Base-by-base conservation (phyloP, 2,329 filamentous ascomycete species). In the Grosmannia clavigera region DNA sequence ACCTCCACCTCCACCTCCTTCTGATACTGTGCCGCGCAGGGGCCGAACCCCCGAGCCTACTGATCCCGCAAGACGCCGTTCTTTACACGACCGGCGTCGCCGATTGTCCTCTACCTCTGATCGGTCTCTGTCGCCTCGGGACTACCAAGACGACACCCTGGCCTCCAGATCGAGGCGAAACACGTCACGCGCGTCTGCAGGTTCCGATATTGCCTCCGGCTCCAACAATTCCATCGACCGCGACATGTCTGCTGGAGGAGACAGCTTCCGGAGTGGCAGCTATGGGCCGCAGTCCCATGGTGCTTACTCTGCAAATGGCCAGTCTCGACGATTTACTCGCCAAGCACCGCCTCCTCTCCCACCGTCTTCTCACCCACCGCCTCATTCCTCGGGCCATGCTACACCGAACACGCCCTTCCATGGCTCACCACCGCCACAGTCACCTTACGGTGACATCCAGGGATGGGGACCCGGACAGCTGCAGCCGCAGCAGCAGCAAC, bases 211-310 rank as follows among this genome's bases (percentile, higher is more conserved):
- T 55, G 71, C 72, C 53, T 77, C 78, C 22, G 77, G 76, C 22
- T 73, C 76, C 12, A 77, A 79, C 12, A 77, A 79, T 14, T 79
- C 77, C 57, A 70, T 77, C 48, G 78, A 81, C 65, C 76, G 79
- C 61, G 78, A 77, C 38, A 77, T 80, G 75, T 70, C 71, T 22
- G 72, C 74, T 16, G 72, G 78, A 52, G 73, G 74, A 35, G 70
- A 71, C 48, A 72, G 73, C n/a, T 74, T 75, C 64, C 31, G 65
- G 22, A 46, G 50, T 38, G 50, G 57, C 35, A 54, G 57, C 50
- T 54, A 54, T 27, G 38, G 57, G 7, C 35, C n/a, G 27, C 31
- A 52, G 7, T 19, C 56, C 67, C n/a, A 55, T 27, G 62, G 70
- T 27, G 66, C 69, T 48, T 75, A 75, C 63, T 64, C 72, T 22